Conservation (phyloP, 768 basidiomycete genomes). For the Kwoniella shandongensis region DNA sequence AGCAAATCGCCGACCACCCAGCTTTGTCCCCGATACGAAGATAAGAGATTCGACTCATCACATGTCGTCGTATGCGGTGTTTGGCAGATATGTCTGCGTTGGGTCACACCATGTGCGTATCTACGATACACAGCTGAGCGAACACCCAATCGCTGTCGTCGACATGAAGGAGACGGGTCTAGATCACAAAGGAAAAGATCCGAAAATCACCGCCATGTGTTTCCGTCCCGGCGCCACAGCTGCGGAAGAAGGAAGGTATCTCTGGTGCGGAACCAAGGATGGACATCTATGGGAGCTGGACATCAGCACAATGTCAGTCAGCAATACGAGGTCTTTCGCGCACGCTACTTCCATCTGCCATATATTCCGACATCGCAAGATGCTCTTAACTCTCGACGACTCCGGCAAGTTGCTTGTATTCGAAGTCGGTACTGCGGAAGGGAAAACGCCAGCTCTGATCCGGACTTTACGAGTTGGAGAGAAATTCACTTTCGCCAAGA, state of each 20-base stretch:
- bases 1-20: conserved; percentile 55
- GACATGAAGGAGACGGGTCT: conserved; percentile 65
- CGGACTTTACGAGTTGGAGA: conserved; percentile 64
- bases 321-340: conserved; percentile 62
- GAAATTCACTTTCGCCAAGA: conserved; percentile 73
- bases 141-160: conserved; percentile 54
- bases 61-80: conserved; percentile 51
- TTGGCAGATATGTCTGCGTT: conserved; percentile 52
- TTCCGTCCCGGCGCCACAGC: conserved; percentile 62
- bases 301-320: conserved; percentile 62
- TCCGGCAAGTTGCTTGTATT: conserved; percentile 78
- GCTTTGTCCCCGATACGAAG: conserved; percentile 47
- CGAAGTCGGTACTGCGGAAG: conserved; percentile 51
- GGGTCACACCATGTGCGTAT: conserved; percentile 52
- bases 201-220: conserved; percentile 73
- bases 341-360: conserved; percentile 69
- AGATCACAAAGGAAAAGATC: conserved; percentile 62
- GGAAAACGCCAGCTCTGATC: conserved; percentile 23
- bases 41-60: conserved; percentile 36
- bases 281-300: conserved; percentile 84
- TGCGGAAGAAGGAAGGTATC: conserved; percentile 60
- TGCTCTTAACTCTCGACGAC: conserved; percentile 82
- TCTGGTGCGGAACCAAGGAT: conserved; percentile 91
- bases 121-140: conserved; percentile 49
- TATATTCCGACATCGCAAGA: conserved; percentile 67